These are phyloP conservation scores for Coniella vitis DNA, from an alignment of 2,329 filamentous ascomycete species.

Conservation along the genomic window DNA sequence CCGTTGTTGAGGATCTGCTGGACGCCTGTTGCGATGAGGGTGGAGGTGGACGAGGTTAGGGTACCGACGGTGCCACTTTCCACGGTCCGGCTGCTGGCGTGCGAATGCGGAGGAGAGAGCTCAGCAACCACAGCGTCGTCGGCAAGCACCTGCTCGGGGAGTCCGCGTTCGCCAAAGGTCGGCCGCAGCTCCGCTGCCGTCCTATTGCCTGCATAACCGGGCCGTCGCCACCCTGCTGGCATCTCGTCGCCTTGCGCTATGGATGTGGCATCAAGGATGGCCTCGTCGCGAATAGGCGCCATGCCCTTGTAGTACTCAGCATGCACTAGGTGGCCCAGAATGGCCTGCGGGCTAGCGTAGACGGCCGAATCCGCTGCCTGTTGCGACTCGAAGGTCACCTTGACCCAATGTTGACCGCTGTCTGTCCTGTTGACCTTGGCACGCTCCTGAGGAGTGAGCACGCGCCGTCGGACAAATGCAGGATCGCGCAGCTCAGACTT, in stretches of 20 bases:
- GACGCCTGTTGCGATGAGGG: slow-evolving; percentile 31
- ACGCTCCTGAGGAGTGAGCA: slow-evolving; percentile 65
- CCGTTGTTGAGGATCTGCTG: slow-evolving; percentile 13
- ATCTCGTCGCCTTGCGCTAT: slow-evolving; percentile 21
- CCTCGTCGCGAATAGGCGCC: slow-evolving; percentile 56
- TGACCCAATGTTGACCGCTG: slow-evolving; percentile 88
- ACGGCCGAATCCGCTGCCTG: slow-evolving; percentile 64
- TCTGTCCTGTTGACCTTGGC: slow-evolving; percentile 73
- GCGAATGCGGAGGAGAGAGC: slow-evolving; percentile 36
- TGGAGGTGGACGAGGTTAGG: slow-evolving; percentile 37
- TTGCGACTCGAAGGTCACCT: slow-evolving; percentile 71
- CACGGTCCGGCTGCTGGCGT: slow-evolving; percentile 48
- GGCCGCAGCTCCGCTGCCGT: slow-evolving; percentile 24
- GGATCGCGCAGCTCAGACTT: slow-evolving; percentile 69
- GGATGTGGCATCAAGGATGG: slow-evolving; percentile 48
- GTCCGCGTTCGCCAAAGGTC: slow-evolving; percentile 28
- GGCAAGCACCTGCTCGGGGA: slow-evolving; percentile 19
- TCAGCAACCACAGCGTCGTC: slow-evolving; percentile 25
- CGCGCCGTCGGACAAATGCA: slow-evolving; percentile 57
- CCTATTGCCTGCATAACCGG: slow-evolving; percentile 16
- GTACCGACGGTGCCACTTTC: slow-evolving; percentile 48
- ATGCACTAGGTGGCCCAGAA: slow-evolving; percentile 63
- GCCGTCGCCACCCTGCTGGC: slow-evolving; percentile 20
- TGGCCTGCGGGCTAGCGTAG: slow-evolving; percentile 63
- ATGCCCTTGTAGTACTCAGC: slow-evolving; percentile 64